These are phyloP conservation scores for Dryas octopetala DNA, from an alignment of 306 rosid species.

Conservation along the genomic window DNA sequence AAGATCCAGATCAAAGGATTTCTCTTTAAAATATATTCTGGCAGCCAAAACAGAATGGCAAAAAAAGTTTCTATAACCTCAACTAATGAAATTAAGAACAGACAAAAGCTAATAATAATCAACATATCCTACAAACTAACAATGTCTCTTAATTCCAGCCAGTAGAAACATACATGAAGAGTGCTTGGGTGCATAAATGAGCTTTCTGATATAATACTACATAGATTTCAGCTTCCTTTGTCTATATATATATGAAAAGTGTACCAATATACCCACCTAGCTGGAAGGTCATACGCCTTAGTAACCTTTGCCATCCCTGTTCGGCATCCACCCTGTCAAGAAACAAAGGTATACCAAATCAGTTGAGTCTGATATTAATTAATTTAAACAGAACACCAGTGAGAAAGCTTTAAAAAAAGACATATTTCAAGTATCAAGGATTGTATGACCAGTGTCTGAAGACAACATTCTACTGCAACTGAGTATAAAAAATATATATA, in stretches of 20 bases:
- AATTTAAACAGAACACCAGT: too few species aligned
- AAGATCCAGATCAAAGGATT: not conserved
- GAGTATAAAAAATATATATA: too few species aligned
- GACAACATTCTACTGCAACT: too few species aligned
- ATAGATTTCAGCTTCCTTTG: constrained; percentile 16
- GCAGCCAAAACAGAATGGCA: not conserved
- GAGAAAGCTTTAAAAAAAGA: too few species aligned
- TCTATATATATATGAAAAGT: not conserved
- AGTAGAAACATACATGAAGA: not conserved
- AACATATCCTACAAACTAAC: not conserved
- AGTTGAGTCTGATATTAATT: constrained; percentile 22
- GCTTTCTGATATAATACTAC: constrained; percentile 18
- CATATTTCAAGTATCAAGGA: too few species aligned
- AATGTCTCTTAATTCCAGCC: not conserved
- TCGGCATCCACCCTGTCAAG: constrained; percentile 91
- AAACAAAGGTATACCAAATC: constrained; percentile 33
- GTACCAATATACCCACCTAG: constrained; percentile 59
- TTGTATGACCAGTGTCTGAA: too few species aligned
- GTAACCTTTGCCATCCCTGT: constrained; percentile 99
- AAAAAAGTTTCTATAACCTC: not conserved
- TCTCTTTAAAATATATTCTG: not conserved
- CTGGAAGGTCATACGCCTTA: constrained; percentile 90
- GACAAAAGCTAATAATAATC: not conserved
- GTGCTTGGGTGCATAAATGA: constrained; percentile 2
- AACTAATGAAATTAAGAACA: not conserved